phyloP scores from a whole-genome alignment of 2,329 filamentous ascomycete species.

The Cercospora zeina region DNA sequence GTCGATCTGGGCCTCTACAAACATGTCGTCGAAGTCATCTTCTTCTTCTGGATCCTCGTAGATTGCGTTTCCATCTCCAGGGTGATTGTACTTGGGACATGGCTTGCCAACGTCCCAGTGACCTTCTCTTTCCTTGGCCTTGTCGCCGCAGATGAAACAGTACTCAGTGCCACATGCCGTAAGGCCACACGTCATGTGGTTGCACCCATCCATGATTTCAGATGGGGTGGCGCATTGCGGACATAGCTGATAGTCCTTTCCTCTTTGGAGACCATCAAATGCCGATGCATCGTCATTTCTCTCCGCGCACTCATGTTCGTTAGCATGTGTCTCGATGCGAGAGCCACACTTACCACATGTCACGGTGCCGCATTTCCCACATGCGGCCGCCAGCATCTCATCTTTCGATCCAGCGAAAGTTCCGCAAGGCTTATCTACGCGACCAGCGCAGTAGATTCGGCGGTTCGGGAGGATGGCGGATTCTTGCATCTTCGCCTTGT shows the following conservation, averaged over 20 bases:
- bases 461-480: not conserved
- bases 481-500: not conserved
- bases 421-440: not conserved
- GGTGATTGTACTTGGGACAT: slow-evolving; percentile 1
- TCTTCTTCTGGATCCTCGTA: not conserved
- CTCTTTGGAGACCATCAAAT: not conserved
- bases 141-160: not conserved
- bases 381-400: not conserved
- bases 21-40: too few species aligned
- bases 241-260: not conserved
- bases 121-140: not conserved
- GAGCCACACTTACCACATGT: not conserved
- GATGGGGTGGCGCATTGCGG: not conserved
- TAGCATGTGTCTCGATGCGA: not conserved
- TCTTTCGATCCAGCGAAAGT: not conserved
- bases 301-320: not conserved
- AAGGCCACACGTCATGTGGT: not conserved
- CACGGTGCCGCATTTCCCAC: not conserved
- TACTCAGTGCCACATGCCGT: not conserved
- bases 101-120: not conserved
- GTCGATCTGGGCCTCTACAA: too few species aligned
- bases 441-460: slow-evolving; percentile 1
- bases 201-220: not conserved
- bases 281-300: not conserved
- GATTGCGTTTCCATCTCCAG: not conserved